Conservation (phyloP, 2,329 filamentous ascomycete species). For the Hymenoscyphus fructigenus region DNA sequence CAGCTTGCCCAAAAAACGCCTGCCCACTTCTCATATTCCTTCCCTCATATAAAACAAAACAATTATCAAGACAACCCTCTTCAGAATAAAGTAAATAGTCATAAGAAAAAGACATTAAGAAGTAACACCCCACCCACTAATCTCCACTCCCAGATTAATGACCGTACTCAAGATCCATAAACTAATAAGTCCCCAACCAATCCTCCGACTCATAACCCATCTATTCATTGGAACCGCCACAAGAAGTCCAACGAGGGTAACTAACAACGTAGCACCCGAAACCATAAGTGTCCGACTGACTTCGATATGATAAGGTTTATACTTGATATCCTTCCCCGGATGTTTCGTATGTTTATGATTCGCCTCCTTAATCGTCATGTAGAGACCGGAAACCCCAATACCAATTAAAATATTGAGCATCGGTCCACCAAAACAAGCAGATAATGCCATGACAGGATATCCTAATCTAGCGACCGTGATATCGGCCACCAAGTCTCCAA, state of each 20-base stretch:
- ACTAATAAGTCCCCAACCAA: constrained; percentile 77
- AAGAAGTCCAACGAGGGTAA: constrained; percentile 76
- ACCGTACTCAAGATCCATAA: constrained; percentile 81
- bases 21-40: not conserved
- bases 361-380: constrained; percentile 76
- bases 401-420: constrained; percentile 97
- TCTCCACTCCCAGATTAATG: constrained; percentile 78
- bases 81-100: not conserved
- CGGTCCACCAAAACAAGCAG: constrained; percentile 95
- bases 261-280: constrained; percentile 76
- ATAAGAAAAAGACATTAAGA: not conserved
- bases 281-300: constrained; percentile 84
- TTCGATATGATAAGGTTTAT: constrained; percentile 77
- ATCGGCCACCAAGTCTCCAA: constrained; percentile 91
- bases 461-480: constrained; percentile 91
- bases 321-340: constrained; percentile 61
- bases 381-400: constrained; percentile 86
- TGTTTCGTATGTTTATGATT: constrained; percentile 66
- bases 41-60: not conserved
- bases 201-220: constrained; percentile 79
- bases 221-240: constrained; percentile 80
- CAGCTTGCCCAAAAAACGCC: not conserved
- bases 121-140: constrained; percentile 48
- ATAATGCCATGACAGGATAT: constrained; percentile 92
- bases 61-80: not conserved